Base-by-base conservation (phyloP, 495 filamentous ascomycete species). In the Neurospora sp. region DNA sequence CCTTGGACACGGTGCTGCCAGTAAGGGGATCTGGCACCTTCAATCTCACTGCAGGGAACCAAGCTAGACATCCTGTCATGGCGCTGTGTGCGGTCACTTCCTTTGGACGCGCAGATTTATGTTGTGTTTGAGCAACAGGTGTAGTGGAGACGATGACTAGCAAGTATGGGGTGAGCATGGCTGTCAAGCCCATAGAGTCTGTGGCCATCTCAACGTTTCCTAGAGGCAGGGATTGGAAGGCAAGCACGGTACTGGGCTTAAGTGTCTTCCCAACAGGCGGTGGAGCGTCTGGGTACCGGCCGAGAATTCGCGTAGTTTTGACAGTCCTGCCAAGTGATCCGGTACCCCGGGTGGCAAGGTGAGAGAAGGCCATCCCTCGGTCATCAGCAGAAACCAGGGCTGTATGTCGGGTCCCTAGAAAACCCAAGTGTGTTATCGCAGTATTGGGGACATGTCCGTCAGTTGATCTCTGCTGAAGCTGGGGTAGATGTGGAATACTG, bases 331-430 rank as follows among this genome's bases (percentile, higher is more conserved):
- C 93, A 42, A 98, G 86, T 35, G 94, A 87, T 9, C 96, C 95
- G 75, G 95, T 91, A 23, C 96, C 96, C 75, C 96, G 85, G 16
- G 94, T 97, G 38, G 96, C 96, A 39, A 98, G 86, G 81, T 98
- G 96, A 8, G 96, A 97, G 80, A 99, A 99, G 10, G 95, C 94
- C 96, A 99, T 98, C 62, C 96, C 96, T 46, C 88, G 88, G 77
- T 95, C 93, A 80, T 99, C 94, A 1, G 95, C 95, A n/a, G 96
- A 99, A 37, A 97, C 93, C n/a, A 99, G 84, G 46, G 96, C 96
- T 44, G 96, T 98, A 78, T 97, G 96, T 71, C 96, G 86, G 16
- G 92, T 97, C 31, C 96, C 96, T n/a, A 99, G 85, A 76, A 99
- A 99, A 1, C 94, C 96, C 39, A 98, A 80, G 84, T 98, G 96